Evolutionary conservation across 805 yeast species (phyloP), one percentile per base, ranked within the genome.

Genomic region (Wickerhamomyces mucosus): DNA sequence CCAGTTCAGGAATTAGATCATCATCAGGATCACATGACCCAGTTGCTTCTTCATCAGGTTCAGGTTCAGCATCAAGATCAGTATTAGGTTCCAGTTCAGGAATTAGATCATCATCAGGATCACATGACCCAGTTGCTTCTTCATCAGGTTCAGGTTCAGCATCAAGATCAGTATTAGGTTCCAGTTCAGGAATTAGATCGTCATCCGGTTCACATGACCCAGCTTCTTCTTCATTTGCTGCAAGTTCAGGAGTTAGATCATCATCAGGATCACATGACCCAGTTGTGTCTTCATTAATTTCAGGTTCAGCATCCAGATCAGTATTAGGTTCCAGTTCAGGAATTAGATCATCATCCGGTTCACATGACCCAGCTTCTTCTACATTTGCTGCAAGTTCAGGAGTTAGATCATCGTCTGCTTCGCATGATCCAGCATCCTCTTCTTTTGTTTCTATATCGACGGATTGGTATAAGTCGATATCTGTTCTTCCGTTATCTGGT

Each of bases 11-110:
- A n/a, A n/a, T n/a, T n/a, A n/a, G n/a, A n/a, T n/a, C n/a, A n/a
- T n/a, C n/a, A n/a, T n/a, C n/a, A n/a, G n/a, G n/a, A n/a, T n/a
- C n/a, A n/a, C n/a, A n/a, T n/a, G n/a, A n/a, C n/a, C n/a, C n/a
- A n/a, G n/a, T n/a, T n/a, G n/a, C n/a, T n/a, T n/a, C n/a, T 11
- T 20, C 21, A 20, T 20, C 21, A 8, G n/a, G 14, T 10, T 26
- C 28, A 26, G 19, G 14, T 26, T 26, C 28, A 5, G 12, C 28
- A 16, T 20, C 21, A n/a, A n/a, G n/a, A n/a, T n/a, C n/a, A n/a
- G n/a, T n/a, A n/a, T n/a, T n/a, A n/a, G n/a, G n/a, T n/a, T n/a
- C n/a, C n/a, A n/a, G n/a, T n/a, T n/a, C n/a, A n/a, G n/a, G n/a
- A n/a, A n/a, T 20, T 20, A 8, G 21, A 20, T 20, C 8, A 12